A percentile compares a stretch with the other conserved stretches of the same genome.
These are phyloP conservation scores for Triadica sebifera DNA, from an alignment of 345 rosid species.

Conservation along the genomic window DNA sequence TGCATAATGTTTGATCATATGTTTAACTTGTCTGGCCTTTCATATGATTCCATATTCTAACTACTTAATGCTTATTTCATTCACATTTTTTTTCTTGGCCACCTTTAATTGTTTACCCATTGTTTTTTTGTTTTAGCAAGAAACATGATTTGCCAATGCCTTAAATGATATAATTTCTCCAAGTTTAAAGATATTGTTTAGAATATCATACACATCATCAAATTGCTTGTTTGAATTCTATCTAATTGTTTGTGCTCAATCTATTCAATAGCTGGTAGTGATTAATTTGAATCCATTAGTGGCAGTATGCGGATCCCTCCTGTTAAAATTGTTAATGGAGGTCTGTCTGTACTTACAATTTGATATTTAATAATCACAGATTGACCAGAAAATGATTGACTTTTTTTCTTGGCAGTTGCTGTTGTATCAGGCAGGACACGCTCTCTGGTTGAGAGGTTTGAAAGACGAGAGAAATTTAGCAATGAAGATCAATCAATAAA, in stretches of 20 bases:
- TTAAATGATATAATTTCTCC: too few relatives aligned
- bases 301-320: constrained; percentile 40
- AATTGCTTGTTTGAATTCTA: not conserved
- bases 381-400: constrained; percentile 9
- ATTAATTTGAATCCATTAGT: constrained; percentile 23
- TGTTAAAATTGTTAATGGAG: constrained; percentile 89
- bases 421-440: constrained; percentile 90
- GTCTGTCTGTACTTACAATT: constrained; percentile 43
- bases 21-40: too few relatives aligned
- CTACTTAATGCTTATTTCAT: too few relatives aligned
- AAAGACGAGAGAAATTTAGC: constrained; percentile 51
- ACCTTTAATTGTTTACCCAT: too few relatives aligned
- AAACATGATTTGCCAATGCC: too few relatives aligned
- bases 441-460: constrained; percentile 87
- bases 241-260: not conserved
- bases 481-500: constrained; percentile 40
- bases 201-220: too few relatives aligned
- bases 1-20: too few relatives aligned
- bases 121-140: too few relatives aligned
- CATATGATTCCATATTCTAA: too few relatives aligned
- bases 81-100: too few relatives aligned
- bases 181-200: too few relatives aligned
- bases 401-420: constrained; percentile 66
- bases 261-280: constrained; percentile 19
- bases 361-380: constrained; percentile 15